phyloP scores from a whole-genome alignment of 768 basidiomycete species.

The Floccularia luteovirens region DNA sequence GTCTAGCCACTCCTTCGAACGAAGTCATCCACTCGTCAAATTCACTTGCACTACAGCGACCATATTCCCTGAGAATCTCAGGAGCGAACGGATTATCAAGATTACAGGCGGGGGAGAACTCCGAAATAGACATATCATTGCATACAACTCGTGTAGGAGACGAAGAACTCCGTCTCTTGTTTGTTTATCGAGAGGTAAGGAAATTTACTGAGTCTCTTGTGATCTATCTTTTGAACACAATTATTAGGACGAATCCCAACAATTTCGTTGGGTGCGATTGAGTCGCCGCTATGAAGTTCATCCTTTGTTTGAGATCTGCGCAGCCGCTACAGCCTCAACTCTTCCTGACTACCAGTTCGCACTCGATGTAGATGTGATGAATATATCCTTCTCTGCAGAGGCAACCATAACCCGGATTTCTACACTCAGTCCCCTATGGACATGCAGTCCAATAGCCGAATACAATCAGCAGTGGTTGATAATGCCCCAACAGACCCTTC shows the following conservation, averaged over 20 bases:
- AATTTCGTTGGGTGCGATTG: constrained; percentile 54
- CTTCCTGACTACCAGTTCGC: constrained; percentile 41
- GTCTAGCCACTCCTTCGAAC: constrained; percentile 3
- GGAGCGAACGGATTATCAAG: constrained; percentile 12
- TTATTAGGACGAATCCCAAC: constrained; percentile 33
- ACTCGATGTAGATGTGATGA: constrained; percentile 50
- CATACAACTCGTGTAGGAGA: constrained; percentile 42
- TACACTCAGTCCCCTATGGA: constrained; percentile 67
- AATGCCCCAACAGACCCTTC: constrained; percentile 39
- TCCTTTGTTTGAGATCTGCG: constrained; percentile 48
- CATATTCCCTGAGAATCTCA: constrained; percentile 36
- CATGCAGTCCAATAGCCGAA: constrained; percentile 31
- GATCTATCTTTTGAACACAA: constrained; percentile 5
- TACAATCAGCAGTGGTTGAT: constrained; percentile 33
- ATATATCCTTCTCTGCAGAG: constrained; percentile 29
- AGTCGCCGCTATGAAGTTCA: constrained; percentile 51
- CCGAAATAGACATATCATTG: constrained; percentile 44
- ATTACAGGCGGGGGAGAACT: constrained; percentile 40
- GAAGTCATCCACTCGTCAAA: constrained; percentile 45
- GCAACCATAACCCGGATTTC: constrained; percentile 51
- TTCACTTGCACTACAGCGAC: constrained; percentile 37
- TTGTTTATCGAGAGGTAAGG: constrained; percentile 60
- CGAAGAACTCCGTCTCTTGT: constrained; percentile 50
- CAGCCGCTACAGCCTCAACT: constrained; percentile 41
- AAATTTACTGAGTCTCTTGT: neutral